Percentiles rank a stretch among this genome's conserved stretches.
These are phyloP conservation scores for Metschnikowia borealis DNA, from an alignment of 805 yeast genomes.

Conservation along the genomic window DNA sequence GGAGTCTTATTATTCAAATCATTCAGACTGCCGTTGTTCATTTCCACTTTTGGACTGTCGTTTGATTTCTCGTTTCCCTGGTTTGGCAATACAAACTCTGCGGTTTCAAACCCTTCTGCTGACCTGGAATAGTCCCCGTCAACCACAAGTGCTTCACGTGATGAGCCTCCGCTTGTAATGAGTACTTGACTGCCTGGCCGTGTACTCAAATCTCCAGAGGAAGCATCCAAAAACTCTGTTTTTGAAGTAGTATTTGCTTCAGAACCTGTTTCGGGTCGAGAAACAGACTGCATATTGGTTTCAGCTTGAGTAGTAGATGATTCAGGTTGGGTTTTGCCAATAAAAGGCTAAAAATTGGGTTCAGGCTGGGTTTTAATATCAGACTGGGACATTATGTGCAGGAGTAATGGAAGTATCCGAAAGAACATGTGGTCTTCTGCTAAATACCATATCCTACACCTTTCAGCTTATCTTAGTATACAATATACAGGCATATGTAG, in stretches of 20 bases:
- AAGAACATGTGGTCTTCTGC: background rate
- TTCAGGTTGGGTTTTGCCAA: too few species aligned
- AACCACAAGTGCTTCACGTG: constrained; percentile 1
- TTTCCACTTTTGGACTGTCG: too few species aligned
- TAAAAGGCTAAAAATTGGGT: background rate
- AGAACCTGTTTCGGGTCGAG: background rate
- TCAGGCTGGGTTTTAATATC: background rate
- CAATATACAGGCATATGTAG: too few species aligned
- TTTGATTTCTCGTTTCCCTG: background rate
- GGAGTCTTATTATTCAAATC: too few species aligned
- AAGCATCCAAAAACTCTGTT: background rate
- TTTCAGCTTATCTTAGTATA: too few species aligned
- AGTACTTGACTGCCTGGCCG: background rate
- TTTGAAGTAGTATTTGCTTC: background rate
- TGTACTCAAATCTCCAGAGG: background rate
- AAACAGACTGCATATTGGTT: background rate
- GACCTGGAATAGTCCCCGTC: background rate
- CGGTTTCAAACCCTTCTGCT: background rate
- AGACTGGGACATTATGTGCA: too few species aligned
- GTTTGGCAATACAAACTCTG: background rate
- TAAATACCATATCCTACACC: too few species aligned
- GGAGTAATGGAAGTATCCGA: background rate
- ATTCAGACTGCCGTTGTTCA: too few species aligned
- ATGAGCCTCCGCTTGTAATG: background rate
- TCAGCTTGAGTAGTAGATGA: background rate